These are phyloP conservation scores for Tetrahymena malaccensis DNA, from an alignment of 73 alveolate species.

Conservation along the genomic window DNA sequence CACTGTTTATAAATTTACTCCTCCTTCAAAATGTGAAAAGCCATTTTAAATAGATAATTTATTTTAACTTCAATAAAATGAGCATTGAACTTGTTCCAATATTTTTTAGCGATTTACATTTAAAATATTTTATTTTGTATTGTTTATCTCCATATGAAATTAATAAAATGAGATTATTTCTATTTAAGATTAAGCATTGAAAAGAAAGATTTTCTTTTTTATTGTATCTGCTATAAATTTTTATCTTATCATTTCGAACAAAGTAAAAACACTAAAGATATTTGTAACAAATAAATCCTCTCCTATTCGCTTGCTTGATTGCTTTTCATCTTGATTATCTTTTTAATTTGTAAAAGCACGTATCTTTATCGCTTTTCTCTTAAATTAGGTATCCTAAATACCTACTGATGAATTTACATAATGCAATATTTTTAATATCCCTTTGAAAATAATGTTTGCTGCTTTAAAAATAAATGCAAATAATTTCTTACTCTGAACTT, in stretches of 20 bases:
- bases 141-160: background rate
- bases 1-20: too few relatives aligned
- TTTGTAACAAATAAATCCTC: background rate
- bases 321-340: background rate
- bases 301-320: background rate
- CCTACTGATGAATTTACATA: background rate
- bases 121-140: too few relatives aligned
- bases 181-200: background rate
- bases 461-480: background rate
- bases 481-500: constrained; percentile 35
- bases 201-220: background rate
- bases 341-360: background rate
- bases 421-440: background rate
- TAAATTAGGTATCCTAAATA: background rate
- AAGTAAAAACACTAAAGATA: background rate
- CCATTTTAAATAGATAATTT: too few relatives aligned
- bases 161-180: background rate
- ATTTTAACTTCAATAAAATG: too few relatives aligned
- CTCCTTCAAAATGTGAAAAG: background rate
- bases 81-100: background rate
- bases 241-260: background rate
- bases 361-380: too few relatives aligned
- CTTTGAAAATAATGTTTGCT: background rate
- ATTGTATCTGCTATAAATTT: background rate
- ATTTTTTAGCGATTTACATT: too few relatives aligned